phyloP scores from a whole-genome alignment of 257 asterid species.

The Cruciata laevipes region DNA sequence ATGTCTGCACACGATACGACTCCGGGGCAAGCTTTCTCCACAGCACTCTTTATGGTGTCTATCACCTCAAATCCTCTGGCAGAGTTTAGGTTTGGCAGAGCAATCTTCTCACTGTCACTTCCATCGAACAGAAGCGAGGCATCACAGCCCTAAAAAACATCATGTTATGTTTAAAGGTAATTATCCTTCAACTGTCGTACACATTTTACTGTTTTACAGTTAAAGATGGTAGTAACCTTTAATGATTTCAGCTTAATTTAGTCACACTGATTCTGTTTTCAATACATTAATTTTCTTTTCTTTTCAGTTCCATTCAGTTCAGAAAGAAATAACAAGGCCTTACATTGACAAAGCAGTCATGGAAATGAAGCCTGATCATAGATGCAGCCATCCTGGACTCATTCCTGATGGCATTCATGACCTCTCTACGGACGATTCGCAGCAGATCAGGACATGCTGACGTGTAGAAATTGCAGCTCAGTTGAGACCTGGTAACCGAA shows the following conservation, averaged over 20 bases:
- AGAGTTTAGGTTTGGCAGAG: constrained; percentile 57
- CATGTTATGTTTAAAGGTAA: too few relatives aligned
- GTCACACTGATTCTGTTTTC: too few relatives aligned
- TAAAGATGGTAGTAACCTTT: too few relatives aligned
- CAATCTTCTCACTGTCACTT: constrained; percentile 59
- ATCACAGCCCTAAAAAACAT: constrained; percentile 60
- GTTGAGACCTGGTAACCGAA: constrained; percentile 42
- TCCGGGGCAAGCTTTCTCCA: constrained; percentile 54
- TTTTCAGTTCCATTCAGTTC: too few relatives aligned
- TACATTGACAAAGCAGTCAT: constrained; percentile 78
- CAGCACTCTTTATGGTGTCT: constrained; percentile 51
- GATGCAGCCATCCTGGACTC: constrained; percentile 90
- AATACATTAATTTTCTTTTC: not conserved
- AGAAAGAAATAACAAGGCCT: constrained; percentile 10
- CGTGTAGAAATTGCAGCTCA: constrained; percentile 45
- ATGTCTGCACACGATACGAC: constrained; percentile 80
- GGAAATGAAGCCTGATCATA: constrained; percentile 70
- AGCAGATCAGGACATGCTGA: constrained; percentile 47
- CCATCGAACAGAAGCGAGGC: constrained; percentile 78
- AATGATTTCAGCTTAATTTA: too few relatives aligned
- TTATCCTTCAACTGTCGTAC: too few relatives aligned
- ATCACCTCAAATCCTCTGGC: constrained; percentile 78
- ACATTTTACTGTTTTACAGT: not conserved
- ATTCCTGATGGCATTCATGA: constrained; percentile 45
- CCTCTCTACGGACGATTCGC: constrained; percentile 46